These are phyloP conservation scores for Discostella pseudostelligera DNA, from an alignment of 108 stramenopile species.

Conservation along the genomic window DNA sequence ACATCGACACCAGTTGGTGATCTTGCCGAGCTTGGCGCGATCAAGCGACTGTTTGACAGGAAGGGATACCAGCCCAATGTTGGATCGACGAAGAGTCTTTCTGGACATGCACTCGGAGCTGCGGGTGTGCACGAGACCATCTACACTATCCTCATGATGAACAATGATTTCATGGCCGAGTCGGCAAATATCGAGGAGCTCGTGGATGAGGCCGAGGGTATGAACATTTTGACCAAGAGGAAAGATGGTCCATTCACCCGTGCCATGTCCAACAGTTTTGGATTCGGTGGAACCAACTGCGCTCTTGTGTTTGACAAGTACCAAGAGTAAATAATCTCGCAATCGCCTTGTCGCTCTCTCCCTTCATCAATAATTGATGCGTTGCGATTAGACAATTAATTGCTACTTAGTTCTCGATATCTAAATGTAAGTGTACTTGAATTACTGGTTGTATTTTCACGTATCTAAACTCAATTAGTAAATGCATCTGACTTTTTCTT, in stretches of 20 bases:
- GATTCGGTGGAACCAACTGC: conserved; percentile 99
- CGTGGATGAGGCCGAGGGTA: conserved; percentile 91
- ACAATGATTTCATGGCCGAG: conserved; percentile 94
- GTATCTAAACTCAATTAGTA: no score
- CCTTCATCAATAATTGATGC: conserved; percentile 1
- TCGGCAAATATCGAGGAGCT: conserved; percentile 88
- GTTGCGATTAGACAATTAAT: conserved; percentile 15
- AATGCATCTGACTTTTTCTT: no score
- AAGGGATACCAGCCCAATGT: conserved; percentile 91
- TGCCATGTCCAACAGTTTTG: conserved; percentile 98
- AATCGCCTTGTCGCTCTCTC: no score
- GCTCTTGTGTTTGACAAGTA: conserved; percentile 95
- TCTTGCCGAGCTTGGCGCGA: conserved; percentile 89
- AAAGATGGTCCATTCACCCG: conserved; percentile 90
- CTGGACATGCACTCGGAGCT: conserved; percentile 97
- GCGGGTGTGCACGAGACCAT: conserved; percentile 98
- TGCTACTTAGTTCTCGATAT: background rate
- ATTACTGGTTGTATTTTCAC: no score
- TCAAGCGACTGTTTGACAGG: conserved; percentile 82
- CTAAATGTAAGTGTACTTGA: no score
- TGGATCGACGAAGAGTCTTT: conserved; percentile 94
- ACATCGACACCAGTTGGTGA: conserved; percentile 99
- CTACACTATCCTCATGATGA: conserved; percentile 93
- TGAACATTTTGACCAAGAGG: conserved; percentile 86
- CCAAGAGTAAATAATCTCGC: conserved; percentile 53